Evolutionary conservation across 2,329 filamentous ascomycete genomes (phyloP).

Genomic region (Pyricularia pennisetigena): DNA sequence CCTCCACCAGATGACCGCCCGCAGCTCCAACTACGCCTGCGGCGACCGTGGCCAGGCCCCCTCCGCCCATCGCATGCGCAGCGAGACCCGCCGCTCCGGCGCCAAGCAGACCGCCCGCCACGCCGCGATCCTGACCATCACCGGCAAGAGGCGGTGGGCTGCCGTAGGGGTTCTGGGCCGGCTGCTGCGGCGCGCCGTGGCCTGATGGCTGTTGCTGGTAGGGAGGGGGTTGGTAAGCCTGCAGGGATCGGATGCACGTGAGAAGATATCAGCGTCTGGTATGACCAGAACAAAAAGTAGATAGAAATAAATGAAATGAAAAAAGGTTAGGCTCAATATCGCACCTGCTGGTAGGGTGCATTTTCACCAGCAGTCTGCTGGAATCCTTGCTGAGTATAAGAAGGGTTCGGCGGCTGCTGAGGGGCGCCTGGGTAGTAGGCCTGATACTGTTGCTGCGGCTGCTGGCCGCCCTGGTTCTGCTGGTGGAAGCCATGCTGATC

Average conservation of each 20-base stretch:
- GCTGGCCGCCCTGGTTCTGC: background rate
- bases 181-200: background rate
- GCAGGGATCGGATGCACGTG: background rate
- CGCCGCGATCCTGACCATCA: background rate
- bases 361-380: background rate
- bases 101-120: slow-evolving; percentile 1
- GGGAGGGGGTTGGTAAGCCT: background rate
- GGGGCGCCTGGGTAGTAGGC: background rate
- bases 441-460: background rate
- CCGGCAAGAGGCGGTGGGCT: background rate
- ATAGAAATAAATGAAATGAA: no score
- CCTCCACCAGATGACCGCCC: background rate
- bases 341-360: no score
- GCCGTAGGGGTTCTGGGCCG: background rate
- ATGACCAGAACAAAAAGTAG: no score
- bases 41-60: background rate
- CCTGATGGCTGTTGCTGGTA: background rate
- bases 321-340: no score
- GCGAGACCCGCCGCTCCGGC: background rate
- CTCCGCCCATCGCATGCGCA: slow-evolving; percentile 1
- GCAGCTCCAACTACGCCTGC: background rate
- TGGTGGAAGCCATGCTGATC: background rate
- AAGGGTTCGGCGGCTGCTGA: background rate
- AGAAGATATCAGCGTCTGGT: background rate
- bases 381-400: background rate